Base-by-base conservation (phyloP, 768 basidiomycete genomes). In the Tulasnella sp. region DNA sequence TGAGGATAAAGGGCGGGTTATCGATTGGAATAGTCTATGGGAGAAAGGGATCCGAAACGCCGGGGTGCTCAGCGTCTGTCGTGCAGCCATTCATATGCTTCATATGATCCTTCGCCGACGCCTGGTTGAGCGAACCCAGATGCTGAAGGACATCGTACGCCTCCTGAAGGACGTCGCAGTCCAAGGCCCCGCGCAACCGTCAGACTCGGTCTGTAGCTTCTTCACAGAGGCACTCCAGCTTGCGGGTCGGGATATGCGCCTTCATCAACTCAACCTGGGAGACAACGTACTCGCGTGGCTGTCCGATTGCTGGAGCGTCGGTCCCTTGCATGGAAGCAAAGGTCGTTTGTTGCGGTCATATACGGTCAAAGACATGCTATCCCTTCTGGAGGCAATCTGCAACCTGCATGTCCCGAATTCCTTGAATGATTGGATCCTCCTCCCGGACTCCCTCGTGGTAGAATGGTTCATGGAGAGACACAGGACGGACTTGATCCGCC, bases 131-230 rank as follows among this genome's bases (percentile, higher is more conserved):
- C 84, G 89, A 18, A 89, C 90, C 48, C 88, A 88, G 18, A 85
- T 92, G 69, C 86, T 93, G 18, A 81, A 84, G 2, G 95, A 96
- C 82, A 90, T 98, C 71, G 95, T 95, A 82, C 86, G 87, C 0
- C 85, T 98, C 70, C 88, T 90, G 1, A 91, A 91, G 79, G 94
- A 97, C 80, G 86, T 99, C 78, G 92, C 94, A 80, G 88, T 98
- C 20, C 97, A 99, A 84, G 96, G 96, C 0, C 96, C 96, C 2
- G 85, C 90, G 18, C 91, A 89, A 81, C 95, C 96, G 0, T 93
- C 88, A 81, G 98, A 99, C 82, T 91, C 96, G 0, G 94, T 97
- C 51, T 98, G 96, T 86, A 86, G 87, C 77, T 95, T 99, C 82
- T 86, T 98, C 70, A 85, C 88, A 6, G 85, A 88, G 37, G 91